Evolutionary conservation across 305 asterid species (phyloP), one percentile per base, ranked within the genome.

Genomic region (Fraxinus platypoda): DNA sequence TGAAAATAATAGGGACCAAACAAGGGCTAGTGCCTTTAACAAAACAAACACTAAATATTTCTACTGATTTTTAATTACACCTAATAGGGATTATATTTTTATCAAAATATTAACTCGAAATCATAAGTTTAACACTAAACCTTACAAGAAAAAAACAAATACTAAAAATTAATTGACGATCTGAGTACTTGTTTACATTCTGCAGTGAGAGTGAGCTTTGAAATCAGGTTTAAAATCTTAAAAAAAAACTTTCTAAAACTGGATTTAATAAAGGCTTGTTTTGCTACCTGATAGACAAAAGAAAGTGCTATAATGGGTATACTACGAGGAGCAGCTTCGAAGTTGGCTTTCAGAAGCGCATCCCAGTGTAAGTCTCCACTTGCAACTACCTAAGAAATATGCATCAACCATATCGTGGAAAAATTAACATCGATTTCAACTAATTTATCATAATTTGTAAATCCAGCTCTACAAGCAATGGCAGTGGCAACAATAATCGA

Each of bases 281-380:
- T 25, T 77, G 78, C 26, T 88, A 94, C 99, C 95, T 95, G 99
- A 88, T 95, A 95, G 82, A 95, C 99, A 85, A 95, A 95, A 78
- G 99, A 94, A 87, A 95, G 98, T 21, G 97, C 98, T 81, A 95
- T 89, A 74, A 95, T 93, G 64, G 99, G 99, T 91, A 95, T 90
- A 79, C 99, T 94, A 46, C 81, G 89, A 74, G 99, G 98, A 34
- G 89, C 95, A 78, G 98, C 97, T 87, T 93, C 97, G 17, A 92
- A 87, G 84, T 93, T 95, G 64, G 95, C 88, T 91, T 82, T 89
- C 23, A 95, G 86, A 85, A 95, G 97, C 81, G 93, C 93, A 77
- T 94, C 97, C 97, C 95, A 95, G 76, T 94, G 94, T 87, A 95
- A 85, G 88, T 94, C 93, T 79, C 97, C 97, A 87, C 94, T 89